Evolutionary conservation across 345 rosid species (phyloP), one percentile per base, ranked within the genome.

Genomic region (Hibiscus trionum): DNA sequence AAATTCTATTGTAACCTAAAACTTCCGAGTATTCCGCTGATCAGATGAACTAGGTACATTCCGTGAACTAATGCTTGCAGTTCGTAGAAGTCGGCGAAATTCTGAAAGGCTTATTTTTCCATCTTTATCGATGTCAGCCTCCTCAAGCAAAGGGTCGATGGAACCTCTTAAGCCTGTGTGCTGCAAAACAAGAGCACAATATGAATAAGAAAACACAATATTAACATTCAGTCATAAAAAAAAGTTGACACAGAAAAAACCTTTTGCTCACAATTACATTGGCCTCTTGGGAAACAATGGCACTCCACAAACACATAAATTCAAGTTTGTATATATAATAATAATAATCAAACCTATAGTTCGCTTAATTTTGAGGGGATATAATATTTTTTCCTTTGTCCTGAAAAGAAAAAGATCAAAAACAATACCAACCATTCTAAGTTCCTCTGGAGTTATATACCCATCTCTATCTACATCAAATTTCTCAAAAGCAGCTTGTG

Each of bases 401-500:
- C 39, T 37, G 0, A 11, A 3, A 63, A n/a, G 33, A 16, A 29
- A 29, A 57, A 3, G 14, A 19, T 19, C 33, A 73, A 31, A 29
- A 57, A 49, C 11, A 67, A 52, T 17, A 78, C 86, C 77, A 10
- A 95, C 98, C 96, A 88, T 76, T 85, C 88, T 88, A 57, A 95
- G 98, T 77, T 95, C 99, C 62, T 95, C 99, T 3, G 97, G 82
- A 67, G 99, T 95, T 79, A 95, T 95, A 72, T 60, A 96, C 52
- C 99, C 99, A 80, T 96, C 93, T 80, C 80, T 82, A 70, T 93
- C 99, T 26, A 96, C 70, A 78, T 96, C 99, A 76, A 93, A 93
- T 84, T 93, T 96, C 72, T 88, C 94, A 80, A 96, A 96, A 60
- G 97, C 98, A 76, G 93, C 88, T 76, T 78, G 89, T 65, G 97